Conservation (phyloP, 1,284 basidiomycete species). For the Fomes fomentarius region DNA sequence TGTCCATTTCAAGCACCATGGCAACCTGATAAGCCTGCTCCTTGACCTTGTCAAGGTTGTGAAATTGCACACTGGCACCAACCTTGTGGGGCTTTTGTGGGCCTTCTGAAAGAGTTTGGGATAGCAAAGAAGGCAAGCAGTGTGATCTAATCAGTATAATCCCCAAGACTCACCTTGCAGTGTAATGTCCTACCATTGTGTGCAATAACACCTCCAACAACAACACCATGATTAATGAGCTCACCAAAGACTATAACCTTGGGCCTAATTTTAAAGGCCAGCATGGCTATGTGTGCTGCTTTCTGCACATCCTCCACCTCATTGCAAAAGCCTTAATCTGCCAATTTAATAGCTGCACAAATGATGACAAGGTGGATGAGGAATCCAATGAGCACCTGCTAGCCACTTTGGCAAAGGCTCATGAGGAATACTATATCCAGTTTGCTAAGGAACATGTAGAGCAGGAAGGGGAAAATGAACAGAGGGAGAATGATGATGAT, state of each 20-base stretch:
- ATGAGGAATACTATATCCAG: not conserved
- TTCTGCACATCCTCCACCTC: conserved; percentile 38
- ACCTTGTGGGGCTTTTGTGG: conserved; percentile 31
- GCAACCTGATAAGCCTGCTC: conserved; percentile 19
- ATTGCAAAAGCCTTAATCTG: conserved; percentile 27
- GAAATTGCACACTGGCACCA: conserved; percentile 28
- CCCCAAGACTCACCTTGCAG: not conserved
- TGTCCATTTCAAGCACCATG: conserved; percentile 6
- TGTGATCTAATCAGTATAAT: not conserved
- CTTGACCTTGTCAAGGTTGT: conserved; percentile 33
- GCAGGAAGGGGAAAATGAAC: not conserved
- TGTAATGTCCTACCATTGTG: not conserved
- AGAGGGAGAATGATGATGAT: conserved; percentile 8
- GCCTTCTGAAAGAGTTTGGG: conserved; percentile 33
- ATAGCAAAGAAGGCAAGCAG: conserved; percentile 37
- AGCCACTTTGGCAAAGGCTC: not conserved
- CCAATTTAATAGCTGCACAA: conserved; percentile 19
- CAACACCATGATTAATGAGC: not conserved
- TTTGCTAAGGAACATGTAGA: not conserved
- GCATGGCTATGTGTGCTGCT: conserved; percentile 33
- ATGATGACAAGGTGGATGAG: not conserved
- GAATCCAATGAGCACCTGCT: not conserved
- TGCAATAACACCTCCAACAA: not conserved
- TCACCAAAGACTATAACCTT: conserved; percentile 2
- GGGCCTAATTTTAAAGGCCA: conserved; percentile 21